Conservation (phyloP, 2,329 filamentous ascomycete species). For the Fusarium sp. region DNA sequence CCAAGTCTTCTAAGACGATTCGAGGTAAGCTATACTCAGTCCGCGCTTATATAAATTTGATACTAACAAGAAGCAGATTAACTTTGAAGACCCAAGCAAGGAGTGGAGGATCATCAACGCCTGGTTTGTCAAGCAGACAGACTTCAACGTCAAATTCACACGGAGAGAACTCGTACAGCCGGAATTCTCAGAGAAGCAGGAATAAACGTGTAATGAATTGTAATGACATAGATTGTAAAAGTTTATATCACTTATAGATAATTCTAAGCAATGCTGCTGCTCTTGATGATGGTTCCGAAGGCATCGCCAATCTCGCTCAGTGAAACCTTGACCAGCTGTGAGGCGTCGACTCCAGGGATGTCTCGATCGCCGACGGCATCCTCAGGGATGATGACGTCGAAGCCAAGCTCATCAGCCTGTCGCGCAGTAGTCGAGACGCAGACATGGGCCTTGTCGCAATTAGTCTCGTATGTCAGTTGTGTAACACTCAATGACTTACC, state of each 20-base stretch:
- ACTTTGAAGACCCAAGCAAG: slow-evolving; percentile 61
- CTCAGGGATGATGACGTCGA: slow-evolving; percentile 68
- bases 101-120: slow-evolving; percentile 70
- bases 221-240: neutral
- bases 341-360: slow-evolving; percentile 69
- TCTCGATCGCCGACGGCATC: slow-evolving; percentile 74
- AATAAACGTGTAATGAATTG: neutral
- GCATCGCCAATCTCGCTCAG: slow-evolving; percentile 70
- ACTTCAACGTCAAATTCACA: slow-evolving; percentile 61
- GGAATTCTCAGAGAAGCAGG: slow-evolving; percentile 11
- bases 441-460: slow-evolving; percentile 64
- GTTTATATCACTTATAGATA: too few species aligned
- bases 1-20: slow-evolving; percentile 49
- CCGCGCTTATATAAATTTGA: rapidly evolving
- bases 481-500: slow-evolving; percentile 45
- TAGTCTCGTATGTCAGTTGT: rapidly evolving
- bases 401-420: slow-evolving; percentile 68
- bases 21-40: slow-evolving; percentile 12
- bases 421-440: slow-evolving; percentile 71
- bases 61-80: slow-evolving; percentile 53
- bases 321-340: slow-evolving; percentile 60
- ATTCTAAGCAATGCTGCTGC: slow-evolving; percentile 41
- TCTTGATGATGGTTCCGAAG: slow-evolving; percentile 68
- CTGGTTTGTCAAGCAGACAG: slow-evolving; percentile 70
- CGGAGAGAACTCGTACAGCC: slow-evolving; percentile 56